phyloP scores from a whole-genome alignment of 345 rosid genomes.

The Ceriops tagal region DNA sequence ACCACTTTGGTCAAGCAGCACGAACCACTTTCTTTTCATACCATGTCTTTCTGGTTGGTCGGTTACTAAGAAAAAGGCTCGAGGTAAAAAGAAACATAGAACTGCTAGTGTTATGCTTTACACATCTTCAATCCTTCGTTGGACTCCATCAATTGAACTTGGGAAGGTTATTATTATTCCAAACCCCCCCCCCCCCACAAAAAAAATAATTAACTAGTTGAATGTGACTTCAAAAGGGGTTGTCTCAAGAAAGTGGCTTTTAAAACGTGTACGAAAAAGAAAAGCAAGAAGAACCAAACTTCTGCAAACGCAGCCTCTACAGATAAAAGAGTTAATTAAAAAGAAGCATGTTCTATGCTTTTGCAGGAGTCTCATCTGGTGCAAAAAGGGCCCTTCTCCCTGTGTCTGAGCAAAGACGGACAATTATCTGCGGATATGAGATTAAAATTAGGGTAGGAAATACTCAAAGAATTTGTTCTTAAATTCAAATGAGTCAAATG shows the following conservation, averaged over 20 bases:
- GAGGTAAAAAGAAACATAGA: neutral
- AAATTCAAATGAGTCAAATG: too few species aligned
- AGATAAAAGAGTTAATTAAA: neutral
- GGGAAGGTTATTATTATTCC: slow-evolving; percentile 26
- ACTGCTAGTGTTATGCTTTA: too few species aligned
- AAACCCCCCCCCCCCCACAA: neutral
- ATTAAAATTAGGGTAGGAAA: neutral
- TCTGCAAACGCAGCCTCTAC: neutral
- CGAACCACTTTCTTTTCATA: slow-evolving; percentile 35
- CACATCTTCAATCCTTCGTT: neutral
- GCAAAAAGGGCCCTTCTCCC: neutral
- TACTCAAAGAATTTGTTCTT: too few species aligned
- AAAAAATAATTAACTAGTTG: slow-evolving; percentile 16
- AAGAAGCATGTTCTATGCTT: neutral
- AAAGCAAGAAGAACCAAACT: slow-evolving; percentile 9
- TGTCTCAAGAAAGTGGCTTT: slow-evolving; percentile 16
- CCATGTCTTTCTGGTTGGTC: slow-evolving; percentile 5
- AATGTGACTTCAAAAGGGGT: slow-evolving; percentile 25
- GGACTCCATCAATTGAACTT: slow-evolving; percentile 30
- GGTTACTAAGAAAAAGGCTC: neutral
- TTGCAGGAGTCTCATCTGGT: neutral
- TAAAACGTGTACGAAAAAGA: neutral
- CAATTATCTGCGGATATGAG: too few species aligned
- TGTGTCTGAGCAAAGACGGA: too few species aligned
- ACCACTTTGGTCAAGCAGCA: slow-evolving; percentile 20